These are phyloP conservation scores for Candida tetrigidarum DNA, from an alignment of 1,139 yeast species.

Conservation along the genomic window DNA sequence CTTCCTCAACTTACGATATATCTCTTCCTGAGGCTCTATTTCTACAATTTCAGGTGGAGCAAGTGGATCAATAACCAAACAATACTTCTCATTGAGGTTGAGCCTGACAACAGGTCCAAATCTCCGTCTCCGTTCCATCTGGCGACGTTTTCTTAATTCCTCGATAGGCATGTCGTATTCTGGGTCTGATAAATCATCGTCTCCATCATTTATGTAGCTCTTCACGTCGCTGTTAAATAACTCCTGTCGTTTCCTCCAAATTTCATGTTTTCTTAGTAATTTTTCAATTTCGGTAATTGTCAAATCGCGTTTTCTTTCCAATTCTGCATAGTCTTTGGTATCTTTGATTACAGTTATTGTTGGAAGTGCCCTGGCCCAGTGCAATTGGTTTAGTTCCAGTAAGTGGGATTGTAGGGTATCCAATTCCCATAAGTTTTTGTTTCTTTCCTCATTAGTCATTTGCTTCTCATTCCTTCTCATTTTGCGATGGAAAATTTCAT, in stretches of 20 bases:
- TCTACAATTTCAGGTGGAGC: slow-evolving; percentile 27
- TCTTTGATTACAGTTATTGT: slow-evolving; percentile 58
- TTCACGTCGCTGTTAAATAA: slow-evolving; percentile 30
- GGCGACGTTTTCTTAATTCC: slow-evolving; percentile 23
- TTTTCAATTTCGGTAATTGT: slow-evolving; percentile 55
- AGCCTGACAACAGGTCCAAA: slow-evolving; percentile 32
- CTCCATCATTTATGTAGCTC: slow-evolving; percentile 11
- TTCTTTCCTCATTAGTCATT: slow-evolving; percentile 62
- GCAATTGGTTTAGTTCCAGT: slow-evolving; percentile 50
- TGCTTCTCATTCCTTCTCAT: slow-evolving; percentile 71
- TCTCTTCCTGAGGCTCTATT: background rate
- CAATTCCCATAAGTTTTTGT: slow-evolving; percentile 52
- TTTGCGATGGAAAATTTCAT: slow-evolving; percentile 54
- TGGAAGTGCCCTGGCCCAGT: slow-evolving; percentile 59
- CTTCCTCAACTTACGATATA: background rate
- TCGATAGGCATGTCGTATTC: slow-evolving; percentile 26
- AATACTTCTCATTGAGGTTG: slow-evolving; percentile 32
- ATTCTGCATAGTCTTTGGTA: slow-evolving; percentile 48
- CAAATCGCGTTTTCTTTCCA: slow-evolving; percentile 50
- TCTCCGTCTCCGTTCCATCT: slow-evolving; percentile 21
- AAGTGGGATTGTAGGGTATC: slow-evolving; percentile 52
- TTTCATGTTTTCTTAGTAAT: slow-evolving; percentile 51
- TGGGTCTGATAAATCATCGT: slow-evolving; percentile 15
- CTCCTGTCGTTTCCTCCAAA: slow-evolving; percentile 43
- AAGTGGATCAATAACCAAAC: slow-evolving; percentile 35